Evolutionary conservation across 768 basidiomycete species (phyloP).

Genomic region (Suillus placidus): DNA sequence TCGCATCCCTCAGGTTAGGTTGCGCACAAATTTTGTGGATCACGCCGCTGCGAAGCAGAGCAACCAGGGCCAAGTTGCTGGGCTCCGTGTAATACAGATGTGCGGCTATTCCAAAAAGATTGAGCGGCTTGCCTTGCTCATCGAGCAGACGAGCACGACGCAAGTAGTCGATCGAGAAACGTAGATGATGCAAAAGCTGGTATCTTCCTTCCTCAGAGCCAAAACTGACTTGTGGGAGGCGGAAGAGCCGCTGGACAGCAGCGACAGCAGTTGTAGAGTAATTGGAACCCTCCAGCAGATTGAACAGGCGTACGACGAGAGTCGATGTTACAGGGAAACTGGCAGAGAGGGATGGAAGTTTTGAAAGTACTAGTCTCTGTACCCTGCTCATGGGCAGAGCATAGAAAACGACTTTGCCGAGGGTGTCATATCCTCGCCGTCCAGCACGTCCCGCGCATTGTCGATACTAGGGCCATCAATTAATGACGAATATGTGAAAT

Average conservation of each 20-base stretch:
- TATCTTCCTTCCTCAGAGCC: constrained; percentile 54
- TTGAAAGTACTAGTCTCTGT: constrained; percentile 64
- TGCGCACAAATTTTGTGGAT: constrained; percentile 59
- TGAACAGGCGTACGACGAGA: constrained; percentile 63
- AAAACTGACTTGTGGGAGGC: constrained; percentile 62
- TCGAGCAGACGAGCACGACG: constrained; percentile 58
- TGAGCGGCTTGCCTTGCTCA: constrained; percentile 55
- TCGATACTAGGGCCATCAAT: constrained; percentile 50
- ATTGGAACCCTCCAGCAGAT: constrained; percentile 63
- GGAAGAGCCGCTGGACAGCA: constrained; percentile 54
- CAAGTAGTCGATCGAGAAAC: constrained; percentile 74
- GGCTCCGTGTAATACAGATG: constrained; percentile 70
- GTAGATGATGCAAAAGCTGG: constrained; percentile 64
- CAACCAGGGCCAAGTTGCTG: constrained; percentile 66
- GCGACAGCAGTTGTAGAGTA: constrained; percentile 49
- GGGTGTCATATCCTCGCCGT: constrained; percentile 67
- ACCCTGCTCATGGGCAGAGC: constrained; percentile 65
- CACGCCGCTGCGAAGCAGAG: constrained; percentile 57
- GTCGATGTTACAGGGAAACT: constrained; percentile 71
- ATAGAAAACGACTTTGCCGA: constrained; percentile 75
- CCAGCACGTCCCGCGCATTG: constrained; percentile 78
- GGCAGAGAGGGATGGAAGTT: constrained; percentile 60
- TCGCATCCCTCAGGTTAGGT: constrained; percentile 40
- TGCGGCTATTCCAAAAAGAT: constrained; percentile 55
- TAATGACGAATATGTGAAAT: not conserved